phyloP scores from a whole-genome alignment of 2,329 filamentous ascomycete species.

The Pseudocercospora pini-densiflorae region DNA sequence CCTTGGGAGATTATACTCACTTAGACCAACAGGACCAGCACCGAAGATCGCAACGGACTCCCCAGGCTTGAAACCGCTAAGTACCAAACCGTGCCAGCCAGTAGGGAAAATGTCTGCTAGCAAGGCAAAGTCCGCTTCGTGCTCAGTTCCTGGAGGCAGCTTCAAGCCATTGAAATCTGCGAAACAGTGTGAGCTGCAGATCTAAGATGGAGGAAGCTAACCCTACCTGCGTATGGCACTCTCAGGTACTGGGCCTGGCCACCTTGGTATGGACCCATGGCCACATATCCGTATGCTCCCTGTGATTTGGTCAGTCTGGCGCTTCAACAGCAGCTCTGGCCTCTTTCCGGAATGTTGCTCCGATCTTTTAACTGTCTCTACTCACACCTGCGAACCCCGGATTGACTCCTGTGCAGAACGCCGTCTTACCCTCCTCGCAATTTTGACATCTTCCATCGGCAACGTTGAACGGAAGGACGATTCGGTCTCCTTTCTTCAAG shows the following conservation, averaged over 20 bases:
- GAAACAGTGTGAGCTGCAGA: no score
- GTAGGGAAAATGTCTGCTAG: conserved; percentile 55
- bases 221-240: conserved; percentile 64
- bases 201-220: no score
- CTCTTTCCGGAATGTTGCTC: background rate
- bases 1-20: background rate
- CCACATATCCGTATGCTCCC: conserved; percentile 17
- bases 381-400: conserved; percentile 62
- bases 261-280: conserved; percentile 55
- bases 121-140: conserved; percentile 64
- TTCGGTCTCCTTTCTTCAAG: conserved; percentile 65
- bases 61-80: conserved; percentile 64
- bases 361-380: background rate
- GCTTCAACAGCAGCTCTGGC: background rate
- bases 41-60: conserved; percentile 68
- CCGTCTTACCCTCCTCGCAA: conserved; percentile 67
- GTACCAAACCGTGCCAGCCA: conserved; percentile 58
- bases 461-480: conserved; percentile 70
- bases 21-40: conserved; percentile 64
- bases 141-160: conserved; percentile 63
- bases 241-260: conserved; percentile 68
- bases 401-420: conserved; percentile 68
- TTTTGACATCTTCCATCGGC: conserved; percentile 67
- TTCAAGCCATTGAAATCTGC: conserved; percentile 50
- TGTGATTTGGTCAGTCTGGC: background rate